Base-by-base conservation (phyloP, 1,284 basidiomycete species). In the Sphaerobolus stellatus region DNA sequence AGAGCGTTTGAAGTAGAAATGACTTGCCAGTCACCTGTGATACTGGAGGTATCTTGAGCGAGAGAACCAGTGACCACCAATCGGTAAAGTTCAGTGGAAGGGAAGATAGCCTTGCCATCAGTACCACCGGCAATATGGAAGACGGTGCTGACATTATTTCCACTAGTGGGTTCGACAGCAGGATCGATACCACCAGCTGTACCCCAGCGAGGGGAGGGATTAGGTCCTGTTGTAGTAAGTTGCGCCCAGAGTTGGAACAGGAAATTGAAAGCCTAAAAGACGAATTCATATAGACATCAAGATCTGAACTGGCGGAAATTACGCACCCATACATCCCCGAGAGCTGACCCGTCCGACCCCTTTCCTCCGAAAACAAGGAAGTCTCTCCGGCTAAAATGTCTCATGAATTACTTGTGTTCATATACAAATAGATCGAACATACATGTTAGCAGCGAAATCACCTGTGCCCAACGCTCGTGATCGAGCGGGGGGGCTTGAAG, bases 391-490 rank as follows among this genome's bases (percentile, higher is more conserved):
- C 87, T 89, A 31, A 36, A 33, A 59, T 59, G 57, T 36, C 56
- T 58, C 48, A 57, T 58, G 47, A 52, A 33, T 48, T 25, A 47
- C 34, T 7, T 40, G 13, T 5, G 25, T 28, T 36, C 14, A 24
- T 7, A 30, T 29, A 29, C n/a, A 8, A 34, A 20, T 38, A 54
- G 34, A 20, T 48, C 50, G 27, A 24, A 78, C 86, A 61, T 57
- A 88, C 88, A 89, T 86, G 84, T 83, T 90, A 14, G 86, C 85
- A 50, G 86, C 88, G 60, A 79, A 80, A 70, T 91, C 88, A 44
- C 74, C 70, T 7, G 85, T 89, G 47, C 77, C 72, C 31, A 88
- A 65, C 30, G 83, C 80, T 31, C 78, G 77, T 67, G 79, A 83
- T 62, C 89, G 75, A n/a, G 85, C 75, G 16, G 84, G 72, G 14